These are phyloP conservation scores for Alternaria sp. DNA, from an alignment of 2,329 filamentous ascomycete species.

Conservation along the genomic window DNA sequence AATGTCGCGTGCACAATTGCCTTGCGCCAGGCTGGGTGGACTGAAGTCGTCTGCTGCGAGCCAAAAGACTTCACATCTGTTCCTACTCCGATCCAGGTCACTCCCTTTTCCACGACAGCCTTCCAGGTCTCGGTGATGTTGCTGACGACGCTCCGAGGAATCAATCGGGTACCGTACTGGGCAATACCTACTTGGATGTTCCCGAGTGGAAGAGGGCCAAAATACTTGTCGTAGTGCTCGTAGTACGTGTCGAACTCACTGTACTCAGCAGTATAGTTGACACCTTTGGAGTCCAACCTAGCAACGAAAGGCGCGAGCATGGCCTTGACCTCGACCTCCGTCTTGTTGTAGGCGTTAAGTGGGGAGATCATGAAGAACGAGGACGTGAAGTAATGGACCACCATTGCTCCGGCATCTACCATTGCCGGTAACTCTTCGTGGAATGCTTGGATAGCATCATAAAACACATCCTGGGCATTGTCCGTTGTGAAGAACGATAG, in stretches of 20 bases:
- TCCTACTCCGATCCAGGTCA: conserved; percentile 31
- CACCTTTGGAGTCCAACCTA: conserved; percentile 17
- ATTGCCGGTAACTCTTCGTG: conserved; percentile 30
- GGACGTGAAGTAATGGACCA: conserved; percentile 26
- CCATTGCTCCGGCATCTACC: conserved; percentile 29
- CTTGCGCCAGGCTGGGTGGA: conserved; percentile 34
- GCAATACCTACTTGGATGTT: conserved; percentile 32
- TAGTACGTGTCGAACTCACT: conserved; percentile 28
- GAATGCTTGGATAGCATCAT: conserved; percentile 29
- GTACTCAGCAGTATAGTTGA: conserved; percentile 24
- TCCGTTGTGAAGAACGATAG: conserved; percentile 22
- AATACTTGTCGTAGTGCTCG: conserved; percentile 35
- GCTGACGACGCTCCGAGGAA: conserved; percentile 23
- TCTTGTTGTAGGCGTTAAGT: conserved; percentile 32
- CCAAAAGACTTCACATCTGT: conserved; percentile 24
- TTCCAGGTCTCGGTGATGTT: conserved; percentile 26
- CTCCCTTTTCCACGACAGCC: conserved; percentile 24
- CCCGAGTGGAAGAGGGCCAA: conserved; percentile 29
- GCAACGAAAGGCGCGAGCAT: conserved; percentile 29
- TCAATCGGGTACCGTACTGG: conserved; percentile 27
- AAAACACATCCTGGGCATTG: conserved; percentile 22
- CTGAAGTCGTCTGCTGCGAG: conserved; percentile 25
- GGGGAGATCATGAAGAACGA: conserved; percentile 29
- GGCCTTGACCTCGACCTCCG: conserved; percentile 17
- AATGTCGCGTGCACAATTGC: conserved; percentile 29